Conservation (phyloP, 129 eudicot species). For the Pulicaria dysenterica region DNA sequence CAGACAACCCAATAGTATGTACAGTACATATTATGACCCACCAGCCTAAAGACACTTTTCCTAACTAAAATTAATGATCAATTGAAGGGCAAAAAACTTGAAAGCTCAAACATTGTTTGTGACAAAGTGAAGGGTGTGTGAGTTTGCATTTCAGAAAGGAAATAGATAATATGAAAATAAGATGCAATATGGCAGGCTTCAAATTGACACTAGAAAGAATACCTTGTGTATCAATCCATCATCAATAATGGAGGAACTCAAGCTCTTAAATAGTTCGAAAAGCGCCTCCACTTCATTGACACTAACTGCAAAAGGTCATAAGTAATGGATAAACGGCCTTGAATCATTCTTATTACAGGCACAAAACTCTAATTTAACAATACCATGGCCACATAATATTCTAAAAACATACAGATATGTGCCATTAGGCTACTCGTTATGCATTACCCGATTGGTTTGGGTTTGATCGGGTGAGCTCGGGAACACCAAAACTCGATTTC, state of each 20-base stretch:
- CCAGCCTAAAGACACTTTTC: background rate
- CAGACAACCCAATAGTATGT: too few species aligned
- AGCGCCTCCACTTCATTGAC: slow-evolving; percentile 86
- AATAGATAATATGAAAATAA: too few species aligned
- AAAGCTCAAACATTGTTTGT: too few species aligned
- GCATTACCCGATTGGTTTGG: too few species aligned
- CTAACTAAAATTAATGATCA: slow-evolving; percentile 1
- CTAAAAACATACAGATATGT: background rate
- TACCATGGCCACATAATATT: slow-evolving; percentile 1
- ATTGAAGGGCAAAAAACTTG: too few species aligned
- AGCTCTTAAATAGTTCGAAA: slow-evolving; percentile 72
- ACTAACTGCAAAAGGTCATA: slow-evolving; percentile 51
- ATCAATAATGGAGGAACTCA: slow-evolving; percentile 77
- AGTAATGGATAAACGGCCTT: background rate
- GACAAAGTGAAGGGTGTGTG: too few species aligned
- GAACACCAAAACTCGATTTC: too few species aligned
- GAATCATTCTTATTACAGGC: background rate
- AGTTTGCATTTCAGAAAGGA: too few species aligned
- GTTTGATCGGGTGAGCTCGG: too few species aligned
- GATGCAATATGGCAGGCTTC: background rate
- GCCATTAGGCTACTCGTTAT: too few species aligned
- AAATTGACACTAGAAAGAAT: background rate
- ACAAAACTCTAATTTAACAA: slow-evolving; percentile 7
- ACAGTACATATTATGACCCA: too few species aligned
- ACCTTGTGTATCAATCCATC: slow-evolving; percentile 97